phyloP scores from a whole-genome alignment of 345 rosid species.

The Chamaenerion angustifolium region DNA sequence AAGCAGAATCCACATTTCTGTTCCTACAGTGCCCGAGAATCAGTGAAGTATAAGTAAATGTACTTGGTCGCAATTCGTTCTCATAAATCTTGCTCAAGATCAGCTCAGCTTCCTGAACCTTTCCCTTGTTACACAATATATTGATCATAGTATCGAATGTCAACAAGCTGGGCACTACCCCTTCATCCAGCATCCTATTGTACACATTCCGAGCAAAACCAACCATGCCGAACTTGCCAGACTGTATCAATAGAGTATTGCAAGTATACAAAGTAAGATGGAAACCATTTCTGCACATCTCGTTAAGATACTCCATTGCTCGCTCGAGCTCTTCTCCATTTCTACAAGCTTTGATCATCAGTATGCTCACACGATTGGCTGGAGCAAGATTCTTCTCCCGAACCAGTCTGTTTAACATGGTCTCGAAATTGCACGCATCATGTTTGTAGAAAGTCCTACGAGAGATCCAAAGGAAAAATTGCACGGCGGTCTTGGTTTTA shows the following conservation, averaged over 20 bases:
- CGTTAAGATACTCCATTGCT: conserved; percentile 32
- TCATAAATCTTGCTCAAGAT: conserved; percentile 30
- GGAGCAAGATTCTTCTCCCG: conserved; percentile 22
- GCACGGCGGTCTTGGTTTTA: conserved; percentile 17
- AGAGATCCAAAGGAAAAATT: conserved; percentile 41
- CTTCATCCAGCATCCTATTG: conserved; percentile 24
- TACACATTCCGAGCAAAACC: conserved; percentile 28
- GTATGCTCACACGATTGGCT: conserved; percentile 40
- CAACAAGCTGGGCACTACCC: conserved; percentile 39
- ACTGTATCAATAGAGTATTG: conserved; percentile 45
- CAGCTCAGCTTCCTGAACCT: conserved; percentile 36
- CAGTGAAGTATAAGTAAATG: conserved; percentile 44
- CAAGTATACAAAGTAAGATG: conserved; percentile 34
- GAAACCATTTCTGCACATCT: conserved; percentile 18
- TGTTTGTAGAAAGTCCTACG: conserved; percentile 36
- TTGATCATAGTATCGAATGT: conserved; percentile 49
- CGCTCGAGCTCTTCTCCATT: conserved; percentile 27
- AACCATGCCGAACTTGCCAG: conserved; percentile 46
- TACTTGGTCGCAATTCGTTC: conserved; percentile 34
- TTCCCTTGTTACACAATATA: conserved; percentile 39
- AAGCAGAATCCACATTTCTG: conserved; percentile 29
- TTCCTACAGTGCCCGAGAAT: conserved; percentile 57
- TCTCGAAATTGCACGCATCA: conserved; percentile 25
- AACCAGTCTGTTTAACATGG: conserved; percentile 42
- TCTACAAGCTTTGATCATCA: conserved; percentile 46